Percentiles rank a stretch among this genome's conserved stretches.
phyloP scores from a whole-genome alignment of 345 rosid genomes.

The Firmiana major region DNA sequence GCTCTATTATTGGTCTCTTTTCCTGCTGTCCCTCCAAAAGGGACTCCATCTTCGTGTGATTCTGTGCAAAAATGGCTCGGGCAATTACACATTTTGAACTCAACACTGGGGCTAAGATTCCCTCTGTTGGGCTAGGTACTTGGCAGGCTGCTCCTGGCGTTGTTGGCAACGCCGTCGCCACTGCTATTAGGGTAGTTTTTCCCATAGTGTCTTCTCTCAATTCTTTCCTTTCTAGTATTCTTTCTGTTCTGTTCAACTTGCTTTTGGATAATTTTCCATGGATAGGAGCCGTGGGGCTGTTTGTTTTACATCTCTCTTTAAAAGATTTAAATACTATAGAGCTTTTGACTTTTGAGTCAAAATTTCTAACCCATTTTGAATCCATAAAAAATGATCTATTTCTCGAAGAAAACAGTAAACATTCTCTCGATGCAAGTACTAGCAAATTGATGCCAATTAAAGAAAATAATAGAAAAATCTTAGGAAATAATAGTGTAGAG shows the following conservation, averaged over 20 bases:
- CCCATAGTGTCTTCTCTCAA: background rate
- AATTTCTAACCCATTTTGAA: background rate
- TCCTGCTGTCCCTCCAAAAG: background rate
- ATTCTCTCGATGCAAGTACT: no score
- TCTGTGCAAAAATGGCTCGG: constrained; percentile 34
- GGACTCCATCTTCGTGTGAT: background rate
- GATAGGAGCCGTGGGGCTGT: background rate
- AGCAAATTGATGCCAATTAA: constrained; percentile 1
- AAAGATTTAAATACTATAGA: background rate
- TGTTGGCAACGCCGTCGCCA: background rate
- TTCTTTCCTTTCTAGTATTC: background rate
- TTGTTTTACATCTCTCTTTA: background rate
- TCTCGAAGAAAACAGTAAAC: background rate
- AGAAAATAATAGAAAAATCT: background rate
- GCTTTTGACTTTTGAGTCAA: background rate
- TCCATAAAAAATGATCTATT: no score
- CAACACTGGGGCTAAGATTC: constrained; percentile 50
- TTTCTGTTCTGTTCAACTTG: background rate
- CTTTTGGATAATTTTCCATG: background rate
- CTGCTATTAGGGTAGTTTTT: constrained; percentile 3
- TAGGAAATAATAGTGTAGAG: background rate
- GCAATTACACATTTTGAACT: constrained; percentile 36
- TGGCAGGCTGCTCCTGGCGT: constrained; percentile 10
- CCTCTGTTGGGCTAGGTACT: constrained; percentile 46
- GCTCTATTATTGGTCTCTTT: background rate